Evolutionary conservation across 305 asterid genomes (phyloP).

Genomic region (Fraxinus xanthoxyloides): DNA sequence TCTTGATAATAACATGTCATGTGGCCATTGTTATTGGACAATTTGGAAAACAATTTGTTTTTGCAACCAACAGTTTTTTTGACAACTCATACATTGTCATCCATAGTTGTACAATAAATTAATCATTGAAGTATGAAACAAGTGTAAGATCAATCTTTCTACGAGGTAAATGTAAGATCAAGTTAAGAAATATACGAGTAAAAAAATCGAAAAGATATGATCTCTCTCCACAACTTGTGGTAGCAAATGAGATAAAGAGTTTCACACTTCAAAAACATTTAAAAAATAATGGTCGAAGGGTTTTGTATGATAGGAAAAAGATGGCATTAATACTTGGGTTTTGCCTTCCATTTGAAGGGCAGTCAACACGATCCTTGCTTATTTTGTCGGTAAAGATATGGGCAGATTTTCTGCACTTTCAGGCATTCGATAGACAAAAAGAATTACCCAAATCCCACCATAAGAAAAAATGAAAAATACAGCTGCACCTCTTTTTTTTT

Average conservation of each 20-base stretch:
- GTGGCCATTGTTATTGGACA: too few species aligned
- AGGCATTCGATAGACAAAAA: background rate
- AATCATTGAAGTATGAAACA: too few species aligned
- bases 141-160: too few species aligned
- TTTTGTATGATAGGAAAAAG: background rate
- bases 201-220: too few species aligned
- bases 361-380: slow-evolving; percentile 36
- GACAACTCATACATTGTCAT: too few species aligned
- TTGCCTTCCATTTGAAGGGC: slow-evolving; percentile 38
- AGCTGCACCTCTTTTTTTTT: background rate
- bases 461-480: background rate
- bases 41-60: too few species aligned
- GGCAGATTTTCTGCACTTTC: slow-evolving; percentile 33
- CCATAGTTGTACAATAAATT: too few species aligned
- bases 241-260: background rate
- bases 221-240: background rate
- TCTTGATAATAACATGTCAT: too few species aligned
- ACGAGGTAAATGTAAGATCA: too few species aligned
- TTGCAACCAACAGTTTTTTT: too few species aligned
- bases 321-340: slow-evolving; percentile 3
- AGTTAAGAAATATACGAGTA: too few species aligned
- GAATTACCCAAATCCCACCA: background rate
- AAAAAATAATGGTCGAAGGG: background rate
- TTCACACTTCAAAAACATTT: background rate
- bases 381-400: slow-evolving; percentile 45